Conservation (phyloP, 768 basidiomycete genomes). For the Leccinum imitatum region DNA sequence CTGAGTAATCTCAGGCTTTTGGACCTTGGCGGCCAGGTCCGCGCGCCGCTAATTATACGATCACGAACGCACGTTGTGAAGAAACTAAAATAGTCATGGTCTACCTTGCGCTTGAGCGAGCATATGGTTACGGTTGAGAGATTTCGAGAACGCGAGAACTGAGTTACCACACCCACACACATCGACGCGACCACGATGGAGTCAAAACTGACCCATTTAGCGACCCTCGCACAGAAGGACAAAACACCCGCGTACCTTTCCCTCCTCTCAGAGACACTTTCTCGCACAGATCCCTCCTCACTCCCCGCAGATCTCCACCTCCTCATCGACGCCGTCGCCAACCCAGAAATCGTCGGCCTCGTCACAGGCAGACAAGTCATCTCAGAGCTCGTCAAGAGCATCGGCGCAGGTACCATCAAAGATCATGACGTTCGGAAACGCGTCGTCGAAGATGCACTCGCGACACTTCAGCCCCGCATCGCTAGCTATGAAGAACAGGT, state of each 20-base stretch:
- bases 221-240: conserved; percentile 76
- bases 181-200: conserved; percentile 50
- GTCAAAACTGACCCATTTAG: conserved; percentile 58
- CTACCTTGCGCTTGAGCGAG: too few species aligned
- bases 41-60: too few species aligned
- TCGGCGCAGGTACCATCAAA: conserved; percentile 56
- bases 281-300: conserved; percentile 44
- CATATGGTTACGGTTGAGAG: too few species aligned
- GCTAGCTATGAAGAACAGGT: conserved; percentile 98
- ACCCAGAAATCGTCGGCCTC: conserved; percentile 77
- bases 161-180: background rate
- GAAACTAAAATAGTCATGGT: too few species aligned
- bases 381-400: conserved; percentile 73
- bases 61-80: too few species aligned
- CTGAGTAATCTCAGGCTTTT: too few species aligned
- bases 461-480: conserved; percentile 69
- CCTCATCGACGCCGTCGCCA: conserved; percentile 78
- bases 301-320: conserved; percentile 60
- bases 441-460: conserved; percentile 74
- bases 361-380: conserved; percentile 89
- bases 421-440: conserved; percentile 61
- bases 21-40: too few species aligned
- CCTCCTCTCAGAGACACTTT: conserved; percentile 65
- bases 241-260: conserved; percentile 74
- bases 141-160: too few species aligned